Base-by-base conservation (phyloP, 164 flowering plant species). In the Liquidambar formosana region DNA sequence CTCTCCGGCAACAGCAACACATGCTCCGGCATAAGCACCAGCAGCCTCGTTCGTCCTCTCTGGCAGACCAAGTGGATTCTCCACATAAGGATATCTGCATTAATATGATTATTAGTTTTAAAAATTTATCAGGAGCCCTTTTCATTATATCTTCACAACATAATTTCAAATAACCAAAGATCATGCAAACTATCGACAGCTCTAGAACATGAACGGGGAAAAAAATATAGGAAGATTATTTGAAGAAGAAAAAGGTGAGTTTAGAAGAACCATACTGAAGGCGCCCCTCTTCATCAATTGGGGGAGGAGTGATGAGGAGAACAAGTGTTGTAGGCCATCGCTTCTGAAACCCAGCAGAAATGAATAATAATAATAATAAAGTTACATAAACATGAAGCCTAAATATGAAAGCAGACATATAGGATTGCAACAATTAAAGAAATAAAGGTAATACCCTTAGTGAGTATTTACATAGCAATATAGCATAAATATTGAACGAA, bases 1-100 rank as follows among this genome's bases (percentile, higher is more conserved):
- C 81, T 87, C 94, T 16, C 47, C 58, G 11, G 88, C 94, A 58
- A 84, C 89, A 8, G 67, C 75, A 61, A 84, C 66, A 61, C 96
- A 87, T 5, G 85, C 87, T 65, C 80, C 78, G 4, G 97, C 91
- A 69, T 87, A 90, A 44, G 76, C 72, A 33, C 94, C 87, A 16
- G 97, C 94, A 70, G 83, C 81, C 59, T 89, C 88, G 63, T 90
- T 90, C 16, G 92, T 87, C 77, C 97, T 89, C 77, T 90, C 97
- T 0, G 96, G 89, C 60, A 84, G 67, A 27, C 91, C 91, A 0
- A 58, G 16, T 10, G 79, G 77, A 62, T 87, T 85, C 46, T 84
- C 88, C 22, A 69, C 75, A 73, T 65, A 88, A 62, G 95, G 91
- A 71, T 80, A 19, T 38, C 93, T 90, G 83, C 68, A 78, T 43